Evolutionary conservation across 2,329 filamentous ascomycete species (phyloP).

Genomic region (Cladobotryum protrusum): DNA sequence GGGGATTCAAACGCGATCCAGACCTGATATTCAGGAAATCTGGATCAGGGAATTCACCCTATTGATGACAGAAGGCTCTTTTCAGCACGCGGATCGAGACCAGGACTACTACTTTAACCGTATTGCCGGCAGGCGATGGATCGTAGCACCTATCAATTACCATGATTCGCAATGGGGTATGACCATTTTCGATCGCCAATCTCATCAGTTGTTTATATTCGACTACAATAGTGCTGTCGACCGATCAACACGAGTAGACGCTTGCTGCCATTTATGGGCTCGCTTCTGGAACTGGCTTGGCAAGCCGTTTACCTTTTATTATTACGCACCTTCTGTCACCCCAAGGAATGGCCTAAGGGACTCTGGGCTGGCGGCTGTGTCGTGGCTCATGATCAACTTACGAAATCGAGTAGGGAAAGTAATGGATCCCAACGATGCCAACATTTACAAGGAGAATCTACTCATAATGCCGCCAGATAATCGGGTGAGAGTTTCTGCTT

Average conservation of each 20-base stretch:
- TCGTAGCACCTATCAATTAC: slow-evolving; percentile 14
- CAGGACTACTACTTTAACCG: not conserved
- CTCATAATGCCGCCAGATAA: not conserved
- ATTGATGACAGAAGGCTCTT: slow-evolving; percentile 5
- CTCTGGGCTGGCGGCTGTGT: slow-evolving; percentile 11
- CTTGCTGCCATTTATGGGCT: slow-evolving; percentile 16
- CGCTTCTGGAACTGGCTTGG: slow-evolving; percentile 15
- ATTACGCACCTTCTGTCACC: slow-evolving; percentile 12
- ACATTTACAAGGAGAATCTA: not conserved
- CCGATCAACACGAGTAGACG: slow-evolving; percentile 11
- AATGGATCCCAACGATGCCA: not conserved
- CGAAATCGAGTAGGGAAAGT: slow-evolving; percentile 13
- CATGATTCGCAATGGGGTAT: slow-evolving; percentile 14
- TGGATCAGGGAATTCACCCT: slow-evolving; percentile 8
- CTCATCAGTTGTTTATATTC: slow-evolving; percentile 16
- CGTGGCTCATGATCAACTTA: slow-evolving; percentile 16
- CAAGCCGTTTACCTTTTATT: slow-evolving; percentile 14
- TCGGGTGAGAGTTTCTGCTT: not conserved
- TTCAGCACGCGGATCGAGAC: not conserved
- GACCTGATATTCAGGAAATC: not conserved
- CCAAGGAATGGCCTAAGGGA: slow-evolving; percentile 5
- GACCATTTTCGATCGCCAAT: slow-evolving; percentile 17
- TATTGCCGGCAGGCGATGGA: slow-evolving; percentile 10
- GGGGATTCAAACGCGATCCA: not conserved
- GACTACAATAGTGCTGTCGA: slow-evolving; percentile 10